Conservation (phyloP, 257 asterid genomes). For the Fraxinus cuspidata region DNA sequence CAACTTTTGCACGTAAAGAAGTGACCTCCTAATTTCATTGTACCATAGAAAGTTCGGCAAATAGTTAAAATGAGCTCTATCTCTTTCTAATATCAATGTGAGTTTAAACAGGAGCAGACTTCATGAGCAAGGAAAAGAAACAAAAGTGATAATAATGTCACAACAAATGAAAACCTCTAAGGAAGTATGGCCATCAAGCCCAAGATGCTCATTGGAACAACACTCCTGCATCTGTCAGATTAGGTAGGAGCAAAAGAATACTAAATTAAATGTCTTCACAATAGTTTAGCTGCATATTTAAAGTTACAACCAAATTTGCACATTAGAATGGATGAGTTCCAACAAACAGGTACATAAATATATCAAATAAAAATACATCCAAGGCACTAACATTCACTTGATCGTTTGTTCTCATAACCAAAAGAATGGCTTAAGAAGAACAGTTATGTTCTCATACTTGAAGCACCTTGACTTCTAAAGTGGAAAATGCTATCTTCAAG, state of each 20-base stretch:
- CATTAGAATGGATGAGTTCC: neutral
- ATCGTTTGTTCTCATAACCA: neutral
- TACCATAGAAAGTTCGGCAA: neutral
- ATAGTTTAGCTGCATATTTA: neutral
- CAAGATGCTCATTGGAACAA: conserved; percentile 51
- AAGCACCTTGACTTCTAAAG: neutral
- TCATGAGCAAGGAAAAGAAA: neutral
- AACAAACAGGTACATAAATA: neutral
- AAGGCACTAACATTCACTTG: neutral
- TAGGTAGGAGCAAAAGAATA: conserved; percentile 7
- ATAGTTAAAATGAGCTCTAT: neutral
- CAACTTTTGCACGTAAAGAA: conserved; percentile 68
- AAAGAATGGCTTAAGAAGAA: neutral
- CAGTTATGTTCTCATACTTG: neutral
- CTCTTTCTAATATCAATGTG: neutral
- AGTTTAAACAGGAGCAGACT: neutral
- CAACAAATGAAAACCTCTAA: conserved; percentile 51
- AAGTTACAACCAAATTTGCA: neutral
- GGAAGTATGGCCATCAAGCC: conserved; percentile 48
- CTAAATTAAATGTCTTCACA: neutral
- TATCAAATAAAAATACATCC: neutral
- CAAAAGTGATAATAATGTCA: neutral
- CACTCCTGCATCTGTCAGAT: conserved; percentile 49
- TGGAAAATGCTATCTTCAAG: neutral
- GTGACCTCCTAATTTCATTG: conserved; percentile 48